Evolutionary conservation across 140 eudicot genomes (phyloP).

Genomic region (Stevia rebaudiana): DNA sequence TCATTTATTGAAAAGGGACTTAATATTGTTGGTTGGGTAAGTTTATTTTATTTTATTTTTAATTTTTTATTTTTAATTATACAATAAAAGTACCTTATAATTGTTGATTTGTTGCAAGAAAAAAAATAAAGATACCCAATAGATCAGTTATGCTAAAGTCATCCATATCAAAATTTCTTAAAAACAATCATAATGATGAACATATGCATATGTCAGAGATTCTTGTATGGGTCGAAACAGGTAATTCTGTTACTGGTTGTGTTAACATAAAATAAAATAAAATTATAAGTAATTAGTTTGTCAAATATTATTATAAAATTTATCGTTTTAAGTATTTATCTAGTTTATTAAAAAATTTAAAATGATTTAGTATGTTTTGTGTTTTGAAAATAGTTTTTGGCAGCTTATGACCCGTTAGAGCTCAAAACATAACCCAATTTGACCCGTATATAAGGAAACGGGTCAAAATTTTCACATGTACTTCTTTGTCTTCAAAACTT

Average conservation of each 20-base stretch:
- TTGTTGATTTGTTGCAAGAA: neutral
- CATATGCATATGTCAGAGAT: neutral
- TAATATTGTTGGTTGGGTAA: constrained; percentile 98
- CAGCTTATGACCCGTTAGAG: neutral
- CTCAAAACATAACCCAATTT: neutral
- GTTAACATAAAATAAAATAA: neutral
- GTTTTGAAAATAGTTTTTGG: neutral
- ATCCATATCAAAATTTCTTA: neutral
- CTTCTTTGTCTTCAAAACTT: neutral
- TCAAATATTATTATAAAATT: neutral
- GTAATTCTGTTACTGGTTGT: neutral
- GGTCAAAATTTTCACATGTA: neutral
- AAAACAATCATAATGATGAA: neutral
- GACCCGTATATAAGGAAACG: no score
- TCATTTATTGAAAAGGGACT: constrained; percentile 95
- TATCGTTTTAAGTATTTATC: neutral
- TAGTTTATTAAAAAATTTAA: neutral
- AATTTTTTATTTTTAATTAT: no score
- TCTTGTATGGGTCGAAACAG: neutral
- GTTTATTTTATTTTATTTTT: constrained; percentile 15
- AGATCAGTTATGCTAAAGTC: neutral
- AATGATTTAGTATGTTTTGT: neutral
- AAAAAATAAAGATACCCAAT: neutral
- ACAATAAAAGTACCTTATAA: neutral
- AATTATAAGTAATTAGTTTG: neutral